Percentiles rank a stretch among this genome's conserved stretches.
Conservation (phyloP, 805 yeast genomes). For the Saccharomycopsis malanga region DNA sequence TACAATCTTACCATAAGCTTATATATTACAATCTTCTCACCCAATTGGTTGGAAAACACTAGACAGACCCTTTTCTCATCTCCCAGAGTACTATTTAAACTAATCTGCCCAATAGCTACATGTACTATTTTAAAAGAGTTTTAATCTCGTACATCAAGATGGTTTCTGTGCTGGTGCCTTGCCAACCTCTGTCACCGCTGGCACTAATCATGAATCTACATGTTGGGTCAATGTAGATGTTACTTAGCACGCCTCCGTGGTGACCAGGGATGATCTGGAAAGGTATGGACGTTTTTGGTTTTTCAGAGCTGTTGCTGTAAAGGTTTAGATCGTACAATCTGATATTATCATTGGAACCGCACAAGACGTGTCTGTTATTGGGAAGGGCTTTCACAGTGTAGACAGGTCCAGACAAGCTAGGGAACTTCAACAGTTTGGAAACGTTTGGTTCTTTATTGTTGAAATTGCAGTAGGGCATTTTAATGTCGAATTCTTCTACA, state of each 20-base stretch:
- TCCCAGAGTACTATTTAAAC: no score
- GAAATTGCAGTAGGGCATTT: conserved; percentile 42
- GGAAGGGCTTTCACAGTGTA: conserved; percentile 75
- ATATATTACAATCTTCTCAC: no score
- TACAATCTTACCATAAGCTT: no score
- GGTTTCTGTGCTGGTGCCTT: conserved; percentile 71
- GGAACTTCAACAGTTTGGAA: conserved; percentile 59
- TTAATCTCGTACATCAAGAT: conserved; percentile 77
- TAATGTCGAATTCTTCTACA: conserved; percentile 67
- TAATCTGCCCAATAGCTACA: no score
- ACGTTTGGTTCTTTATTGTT: conserved; percentile 39
- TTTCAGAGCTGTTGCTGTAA: conserved; percentile 27
- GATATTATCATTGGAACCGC: conserved; percentile 88
- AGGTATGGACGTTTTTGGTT: conserved; percentile 40
- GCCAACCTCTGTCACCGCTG: conserved; percentile 96
- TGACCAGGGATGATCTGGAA: conserved; percentile 93
- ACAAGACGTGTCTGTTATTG: conserved; percentile 66
- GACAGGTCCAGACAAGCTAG: conserved; percentile 86
- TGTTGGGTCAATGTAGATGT: conserved; percentile 75
- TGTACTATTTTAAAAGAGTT: conserved; percentile 23
- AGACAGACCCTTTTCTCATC: no score
- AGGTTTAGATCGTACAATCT: conserved; percentile 70
- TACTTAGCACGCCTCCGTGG: conserved; percentile 84
- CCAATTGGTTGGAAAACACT: no score
- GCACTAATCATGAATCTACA: conserved; percentile 85